phyloP scores from a whole-genome alignment of 108 stramenopile species.

The Heterococcus sp. region DNA sequence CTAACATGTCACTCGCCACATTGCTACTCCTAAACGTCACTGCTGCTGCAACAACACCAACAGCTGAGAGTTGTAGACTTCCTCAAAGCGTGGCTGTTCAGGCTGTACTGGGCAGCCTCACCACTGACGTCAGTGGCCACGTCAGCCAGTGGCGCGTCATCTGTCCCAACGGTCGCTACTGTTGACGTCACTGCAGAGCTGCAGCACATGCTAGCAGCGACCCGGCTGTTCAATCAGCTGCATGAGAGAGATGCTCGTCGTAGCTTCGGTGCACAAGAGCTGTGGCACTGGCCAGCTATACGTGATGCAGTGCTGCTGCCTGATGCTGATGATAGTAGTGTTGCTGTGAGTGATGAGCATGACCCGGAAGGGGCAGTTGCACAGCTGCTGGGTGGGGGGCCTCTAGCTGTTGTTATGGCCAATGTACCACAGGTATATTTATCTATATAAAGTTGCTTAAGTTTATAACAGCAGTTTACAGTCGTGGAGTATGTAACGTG shows the following conservation, averaged over 20 bases:
- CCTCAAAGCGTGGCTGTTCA: constrained; percentile 30
- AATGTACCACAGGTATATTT: neutral
- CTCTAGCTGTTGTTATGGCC: neutral
- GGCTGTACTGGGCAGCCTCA: constrained; percentile 21
- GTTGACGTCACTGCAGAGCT: neutral
- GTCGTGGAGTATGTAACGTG: too few species aligned
- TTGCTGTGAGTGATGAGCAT: neutral
- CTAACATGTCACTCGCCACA: too few species aligned
- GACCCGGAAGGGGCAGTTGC: neutral
- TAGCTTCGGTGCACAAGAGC: neutral
- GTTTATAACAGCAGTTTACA: too few species aligned
- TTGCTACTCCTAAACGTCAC: too few species aligned
- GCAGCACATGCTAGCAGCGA: neutral
- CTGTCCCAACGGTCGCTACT: too few species aligned
- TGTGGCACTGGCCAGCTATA: neutral
- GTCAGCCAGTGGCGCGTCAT: neutral
- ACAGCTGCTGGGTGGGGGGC: neutral
- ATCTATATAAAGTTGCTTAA: too few species aligned
- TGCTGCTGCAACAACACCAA: neutral
- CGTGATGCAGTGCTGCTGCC: neutral
- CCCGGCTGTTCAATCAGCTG: neutral
- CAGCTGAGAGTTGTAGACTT: constrained; percentile 21
- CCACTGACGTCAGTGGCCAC: too few species aligned
- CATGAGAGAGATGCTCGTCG: neutral
- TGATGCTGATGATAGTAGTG: neutral